A percentile compares a stretch with the other conserved stretches of the same genome.
phyloP scores from a whole-genome alignment of 805 yeast genomes.

The Hanseniaspora occidentalis region DNA sequence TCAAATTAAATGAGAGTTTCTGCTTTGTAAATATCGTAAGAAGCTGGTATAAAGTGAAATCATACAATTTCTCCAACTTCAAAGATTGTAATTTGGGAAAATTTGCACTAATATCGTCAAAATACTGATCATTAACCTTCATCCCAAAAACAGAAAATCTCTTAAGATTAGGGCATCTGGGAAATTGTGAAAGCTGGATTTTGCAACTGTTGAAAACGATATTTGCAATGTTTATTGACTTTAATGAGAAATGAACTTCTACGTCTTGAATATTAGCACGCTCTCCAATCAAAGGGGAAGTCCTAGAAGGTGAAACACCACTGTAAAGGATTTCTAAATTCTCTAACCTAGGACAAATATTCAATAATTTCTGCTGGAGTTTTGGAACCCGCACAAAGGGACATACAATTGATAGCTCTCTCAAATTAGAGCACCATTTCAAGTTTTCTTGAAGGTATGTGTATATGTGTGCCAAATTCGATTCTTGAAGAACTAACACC shows the following conservation, averaged over 20 bases:
- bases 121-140: constrained; percentile 13
- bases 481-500: background rate
- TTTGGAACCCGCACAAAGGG: background rate
- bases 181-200: constrained; percentile 10
- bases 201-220: constrained; percentile 11
- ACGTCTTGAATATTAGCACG: background rate
- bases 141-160: constrained; percentile 10
- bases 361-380: constrained; percentile 10
- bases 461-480: background rate
- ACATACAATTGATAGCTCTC: background rate
- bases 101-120: constrained; percentile 14
- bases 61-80: constrained; percentile 21
- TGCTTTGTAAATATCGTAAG: constrained; percentile 9
- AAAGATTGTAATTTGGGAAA: constrained; percentile 14
- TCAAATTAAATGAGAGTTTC: constrained; percentile 11
- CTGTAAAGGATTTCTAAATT: constrained; percentile 14
- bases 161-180: constrained; percentile 10
- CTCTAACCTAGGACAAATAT: constrained; percentile 13
- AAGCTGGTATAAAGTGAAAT: constrained; percentile 12
- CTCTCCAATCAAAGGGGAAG: background rate
- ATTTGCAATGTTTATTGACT: constrained; percentile 13
- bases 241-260: background rate
- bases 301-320: constrained; percentile 9
- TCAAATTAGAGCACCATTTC: background rate
- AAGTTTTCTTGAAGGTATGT: background rate